Percentiles rank a stretch among this genome's conserved stretches.
Evolutionary conservation across 768 basidiomycete genomes (phyloP).

Genomic region (Calvatia gigantea): DNA sequence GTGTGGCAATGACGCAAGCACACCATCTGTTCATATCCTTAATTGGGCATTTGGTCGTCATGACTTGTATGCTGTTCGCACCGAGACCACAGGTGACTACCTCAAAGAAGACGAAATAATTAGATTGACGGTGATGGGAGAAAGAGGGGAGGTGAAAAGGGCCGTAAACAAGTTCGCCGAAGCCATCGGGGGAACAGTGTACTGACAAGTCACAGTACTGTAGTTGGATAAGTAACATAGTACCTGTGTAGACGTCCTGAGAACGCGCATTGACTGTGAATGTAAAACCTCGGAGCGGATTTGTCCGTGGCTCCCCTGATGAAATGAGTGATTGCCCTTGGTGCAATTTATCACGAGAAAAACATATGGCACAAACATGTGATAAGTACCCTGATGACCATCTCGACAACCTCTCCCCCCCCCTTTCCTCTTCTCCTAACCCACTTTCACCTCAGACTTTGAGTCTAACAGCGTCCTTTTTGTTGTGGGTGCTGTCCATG

Average conservation of each 20-base stretch:
- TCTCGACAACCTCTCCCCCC: background rate
- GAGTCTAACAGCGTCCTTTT: background rate
- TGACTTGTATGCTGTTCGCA: constrained; percentile 40
- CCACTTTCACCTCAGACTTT: background rate
- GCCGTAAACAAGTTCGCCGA: constrained; percentile 53
- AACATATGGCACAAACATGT: constrained; percentile 2
- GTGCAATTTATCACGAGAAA: constrained; percentile 2
- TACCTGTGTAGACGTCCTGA: background rate
- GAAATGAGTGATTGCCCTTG: background rate
- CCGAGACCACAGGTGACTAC: constrained; percentile 17
- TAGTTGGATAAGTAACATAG: background rate
- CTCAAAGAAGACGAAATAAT: constrained; percentile 35
- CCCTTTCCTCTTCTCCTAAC: background rate
- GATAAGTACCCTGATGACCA: constrained; percentile 3
- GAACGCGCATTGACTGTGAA: too few species aligned
- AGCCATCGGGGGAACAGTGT: constrained; percentile 26
- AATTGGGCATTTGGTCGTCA: constrained; percentile 95
- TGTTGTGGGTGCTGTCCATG: constrained; percentile 24
- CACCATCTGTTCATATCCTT: constrained; percentile 45
- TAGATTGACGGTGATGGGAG: constrained; percentile 88
- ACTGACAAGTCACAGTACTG: background rate
- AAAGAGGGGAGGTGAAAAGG: constrained; percentile 71
- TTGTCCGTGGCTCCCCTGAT: background rate
- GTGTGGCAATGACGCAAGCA: constrained; percentile 19
- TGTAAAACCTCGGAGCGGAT: too few species aligned